Base-by-base conservation (phyloP, 176 grass and related monocot genomes). In the Melocanna baccifera region DNA sequence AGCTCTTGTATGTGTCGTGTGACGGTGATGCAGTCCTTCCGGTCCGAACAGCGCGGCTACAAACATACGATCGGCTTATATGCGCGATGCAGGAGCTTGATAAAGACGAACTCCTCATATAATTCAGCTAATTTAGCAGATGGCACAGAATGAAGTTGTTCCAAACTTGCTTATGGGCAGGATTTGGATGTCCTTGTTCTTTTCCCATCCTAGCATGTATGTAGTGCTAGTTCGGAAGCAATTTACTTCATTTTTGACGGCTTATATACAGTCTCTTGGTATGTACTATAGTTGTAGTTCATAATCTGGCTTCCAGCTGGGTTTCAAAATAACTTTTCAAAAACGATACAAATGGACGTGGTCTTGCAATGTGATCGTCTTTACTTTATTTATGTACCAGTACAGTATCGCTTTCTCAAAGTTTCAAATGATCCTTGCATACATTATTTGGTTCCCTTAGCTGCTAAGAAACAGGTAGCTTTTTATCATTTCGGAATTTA, bases 381-480 rank as follows among this genome's bases (percentile, higher is more conserved):
- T 65, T 81, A 34, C 18, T 53, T 86, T 80, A 62, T 53, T 16
- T 62, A 57, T 86, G 8, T 19, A 3, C 0, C 18, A 39, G 14
- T 18, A 52, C 61, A 52, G 25, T 62, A 6, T 30, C 4, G 4
- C 4, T 50, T 80, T 64, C 19, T 0, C 2, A n/a, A 46, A 43
- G 47, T 11, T 19, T 32, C 8, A 61, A 5, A 15, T 28, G 53
- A 18, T 47, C 19, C 15, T 64, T 58, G 16, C 46, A 56, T 48
- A 14, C 11, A 64, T 29, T 39, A 30, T 51, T 53, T 56, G 41
- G 55, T 52, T 61, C 15, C 12, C 72, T 52, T 83, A 87, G 52
- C 11, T 50, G 1, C 48, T 87, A 87, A 82, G 86, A 57, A 69
- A 70, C 42, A 69, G 20, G 41, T 51, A 42, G 13, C 22, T 23